These are phyloP conservation scores for Starmerella potacharoeniae DNA, from an alignment of 805 yeast genomes.

Conservation along the genomic window DNA sequence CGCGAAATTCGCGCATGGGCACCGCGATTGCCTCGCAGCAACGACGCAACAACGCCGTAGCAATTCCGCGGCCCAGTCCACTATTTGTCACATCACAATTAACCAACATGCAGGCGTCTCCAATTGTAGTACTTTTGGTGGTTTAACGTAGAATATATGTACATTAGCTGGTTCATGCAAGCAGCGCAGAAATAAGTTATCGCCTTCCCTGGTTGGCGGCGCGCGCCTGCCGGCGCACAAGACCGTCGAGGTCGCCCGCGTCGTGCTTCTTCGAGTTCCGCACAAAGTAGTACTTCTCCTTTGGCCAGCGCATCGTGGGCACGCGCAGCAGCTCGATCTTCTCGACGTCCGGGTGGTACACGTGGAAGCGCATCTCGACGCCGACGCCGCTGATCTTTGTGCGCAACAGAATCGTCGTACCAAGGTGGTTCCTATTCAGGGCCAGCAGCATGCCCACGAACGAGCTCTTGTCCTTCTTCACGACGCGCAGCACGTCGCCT, in stretches of 20 bases:
- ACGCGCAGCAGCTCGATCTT: conserved; percentile 68
- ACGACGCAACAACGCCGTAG: no score
- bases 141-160: not conserved
- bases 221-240: conserved; percentile 26
- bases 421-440: conserved; percentile 58
- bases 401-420: conserved; percentile 68
- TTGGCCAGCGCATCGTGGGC: conserved; percentile 56
- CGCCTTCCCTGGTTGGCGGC: not conserved
- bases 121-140: no score
- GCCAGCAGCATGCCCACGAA: conserved; percentile 73
- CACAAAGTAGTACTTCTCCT: conserved; percentile 84
- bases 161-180: not conserved
- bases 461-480: conserved; percentile 46
- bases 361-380: conserved; percentile 69
- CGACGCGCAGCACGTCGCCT: conserved; percentile 73
- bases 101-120: no score
- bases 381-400: conserved; percentile 74
- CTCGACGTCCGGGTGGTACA: conserved; percentile 67
- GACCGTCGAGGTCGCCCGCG: conserved; percentile 30
- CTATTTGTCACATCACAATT: no score
- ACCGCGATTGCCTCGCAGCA: no score
- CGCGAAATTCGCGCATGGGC: no score
- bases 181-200: not conserved
- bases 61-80: no score
- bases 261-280: conserved; percentile 42